Evolutionary conservation across 78 protist species (phyloP), one percentile per base, ranked within the genome.

Genomic region (Speleostelium caveatum): DNA sequence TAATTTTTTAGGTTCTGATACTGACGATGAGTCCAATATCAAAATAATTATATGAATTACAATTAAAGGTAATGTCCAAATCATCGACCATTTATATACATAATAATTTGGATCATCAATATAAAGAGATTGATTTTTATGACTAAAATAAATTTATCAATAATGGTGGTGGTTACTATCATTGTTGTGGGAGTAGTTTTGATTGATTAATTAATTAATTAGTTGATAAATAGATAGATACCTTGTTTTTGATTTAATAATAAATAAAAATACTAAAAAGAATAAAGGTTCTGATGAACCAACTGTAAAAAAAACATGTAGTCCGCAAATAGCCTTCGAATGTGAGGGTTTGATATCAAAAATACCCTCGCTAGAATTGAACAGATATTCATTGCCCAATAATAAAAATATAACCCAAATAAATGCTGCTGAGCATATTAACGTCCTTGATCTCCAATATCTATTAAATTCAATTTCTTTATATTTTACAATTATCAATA

Each of bases 241-340:
- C 90, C 75, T 83, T 42, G 90, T 83, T 42, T 83, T 83, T 69
- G 90, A 83, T 42, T 59, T 83, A 10, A 83, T 22, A 39, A 73
- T 83, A 60, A 83, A 83, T 83, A 83, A 59, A 58, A 68, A 71
- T 56, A 72, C 2, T 68, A 83, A 26, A 59, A 83, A 83, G 26
- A 83, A 83, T 30, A 83, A 59, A 12, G 90, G 90, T 60, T 83
- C 78, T 21, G 78, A 30, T 2, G 59, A 63, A 26, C 90, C 90
- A 30, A 83, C 90, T 1, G 90, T 83, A 68, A 83, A 83, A 45
- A 83, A 83, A 28, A 83, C 45, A 69, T 83, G 90, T 83, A 83
- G 22, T 32, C 62, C 65, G 59, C 90, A 83, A 67, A 83, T 45
- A 28, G 74, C 74, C 26, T 62, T 60, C 3, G 74, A 83, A 55